A percentile compares a stretch with the other conserved stretches of the same genome.
Evolutionary conservation across 2,329 filamentous ascomycete species (phyloP).

Genomic region (Zasmidium angulare): DNA sequence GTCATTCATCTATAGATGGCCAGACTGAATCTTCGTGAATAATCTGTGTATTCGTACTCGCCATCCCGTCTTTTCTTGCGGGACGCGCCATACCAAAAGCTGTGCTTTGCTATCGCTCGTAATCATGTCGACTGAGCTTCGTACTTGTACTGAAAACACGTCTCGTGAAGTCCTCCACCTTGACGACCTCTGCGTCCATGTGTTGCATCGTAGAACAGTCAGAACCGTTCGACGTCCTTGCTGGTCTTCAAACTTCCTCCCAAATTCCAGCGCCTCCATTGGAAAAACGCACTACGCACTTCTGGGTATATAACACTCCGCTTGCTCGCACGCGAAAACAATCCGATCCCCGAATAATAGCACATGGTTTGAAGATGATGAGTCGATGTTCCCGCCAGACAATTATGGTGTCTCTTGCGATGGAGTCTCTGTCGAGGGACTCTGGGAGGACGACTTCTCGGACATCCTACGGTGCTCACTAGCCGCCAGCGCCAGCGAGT

Average conservation of each 20-base stretch:
- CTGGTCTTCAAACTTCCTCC: not conserved
- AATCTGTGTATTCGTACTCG: not conserved
- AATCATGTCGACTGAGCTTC: conserved; percentile 1
- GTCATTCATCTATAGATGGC: not conserved
- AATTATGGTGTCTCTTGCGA: conserved; percentile 15
- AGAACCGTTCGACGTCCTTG: not conserved
- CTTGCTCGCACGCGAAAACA: conserved; percentile 5
- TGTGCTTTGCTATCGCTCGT: not conserved
- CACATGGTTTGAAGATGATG: not conserved
- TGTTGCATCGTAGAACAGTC: not conserved
- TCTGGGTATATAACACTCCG: conserved; percentile 9
- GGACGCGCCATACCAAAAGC: not conserved
- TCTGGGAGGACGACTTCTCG: conserved; percentile 30
- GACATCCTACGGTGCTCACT: conserved; percentile 35
- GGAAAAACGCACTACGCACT: not conserved
- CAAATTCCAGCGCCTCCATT: not conserved
- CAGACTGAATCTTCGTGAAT: not conserved
- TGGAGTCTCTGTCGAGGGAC: conserved; percentile 22
- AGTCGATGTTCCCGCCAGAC: not conserved
- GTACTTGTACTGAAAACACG: not conserved
- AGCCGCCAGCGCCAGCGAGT: conserved; percentile 38
- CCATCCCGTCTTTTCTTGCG: not conserved
- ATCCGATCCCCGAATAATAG: not conserved
- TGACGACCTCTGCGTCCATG: not conserved
- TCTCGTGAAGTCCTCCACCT: not conserved